These are phyloP conservation scores for Podaxis sp. DNA, from an alignment of 768 basidiomycete genomes.

Conservation along the genomic window DNA sequence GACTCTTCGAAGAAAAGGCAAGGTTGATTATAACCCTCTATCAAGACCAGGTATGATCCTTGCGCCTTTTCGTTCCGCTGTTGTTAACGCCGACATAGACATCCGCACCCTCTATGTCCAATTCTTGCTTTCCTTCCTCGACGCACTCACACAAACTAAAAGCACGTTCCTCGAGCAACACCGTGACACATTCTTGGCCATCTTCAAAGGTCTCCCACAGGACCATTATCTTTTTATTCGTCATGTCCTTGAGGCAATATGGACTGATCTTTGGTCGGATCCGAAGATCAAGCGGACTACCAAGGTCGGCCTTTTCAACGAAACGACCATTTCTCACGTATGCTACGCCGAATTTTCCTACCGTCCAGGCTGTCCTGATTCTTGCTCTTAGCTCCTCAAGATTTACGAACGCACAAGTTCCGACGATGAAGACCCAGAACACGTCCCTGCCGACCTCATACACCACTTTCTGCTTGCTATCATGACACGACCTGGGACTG, in stretches of 20 bases:
- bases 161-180: conserved; percentile 66
- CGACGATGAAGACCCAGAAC: conserved; percentile 44
- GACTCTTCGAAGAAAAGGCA: conserved; percentile 63
- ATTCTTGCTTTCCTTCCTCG: conserved; percentile 71
- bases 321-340: conserved; percentile 62
- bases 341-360: not conserved
- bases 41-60: conserved; percentile 49
- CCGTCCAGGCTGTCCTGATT: not conserved
- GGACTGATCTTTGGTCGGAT: conserved; percentile 77
- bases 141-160: conserved; percentile 50
- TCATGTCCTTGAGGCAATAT: conserved; percentile 67
- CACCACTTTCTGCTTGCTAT: conserved; percentile 87
- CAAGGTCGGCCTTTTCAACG: conserved; percentile 71
- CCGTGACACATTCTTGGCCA: conserved; percentile 52
- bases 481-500: conserved; percentile 74
- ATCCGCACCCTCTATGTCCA: conserved; percentile 74
- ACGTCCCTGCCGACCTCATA: conserved; percentile 70
- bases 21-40: conserved; percentile 38
- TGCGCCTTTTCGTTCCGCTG: not conserved
- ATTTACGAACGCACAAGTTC: conserved; percentile 60
- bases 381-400: conserved; percentile 52
- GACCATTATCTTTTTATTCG: conserved; percentile 61
- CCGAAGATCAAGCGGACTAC: conserved; percentile 63
- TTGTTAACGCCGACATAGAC: conserved; percentile 37
- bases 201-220: conserved; percentile 70